Percentiles rank a stretch among this genome's conserved stretches.
Conservation (phyloP, 2,329 filamentous ascomycete species). For the Diaporthe helianthi region DNA sequence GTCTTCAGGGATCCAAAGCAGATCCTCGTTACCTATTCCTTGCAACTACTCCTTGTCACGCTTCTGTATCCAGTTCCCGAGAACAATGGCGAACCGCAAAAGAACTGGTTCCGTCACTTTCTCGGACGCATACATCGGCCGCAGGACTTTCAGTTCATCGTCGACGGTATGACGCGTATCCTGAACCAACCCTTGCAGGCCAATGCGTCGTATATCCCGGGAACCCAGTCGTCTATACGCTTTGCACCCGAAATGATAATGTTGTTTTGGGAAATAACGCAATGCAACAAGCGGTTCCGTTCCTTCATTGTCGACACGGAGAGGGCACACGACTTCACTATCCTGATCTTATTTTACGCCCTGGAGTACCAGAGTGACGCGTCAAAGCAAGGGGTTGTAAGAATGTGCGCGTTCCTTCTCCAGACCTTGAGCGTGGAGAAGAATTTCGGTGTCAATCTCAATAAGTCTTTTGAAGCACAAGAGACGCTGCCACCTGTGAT, state of each 20-base stretch:
- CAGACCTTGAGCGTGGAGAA: slow-evolving; percentile 94
- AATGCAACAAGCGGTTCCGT: slow-evolving; percentile 97
- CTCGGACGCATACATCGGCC: slow-evolving; percentile 88
- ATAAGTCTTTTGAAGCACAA: slow-evolving; percentile 86
- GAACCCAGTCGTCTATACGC: slow-evolving; percentile 78
- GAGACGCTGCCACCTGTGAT: slow-evolving; percentile 85
- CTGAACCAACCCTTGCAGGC: slow-evolving; percentile 92
- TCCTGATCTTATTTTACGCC: slow-evolving; percentile 90
- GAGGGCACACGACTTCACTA: slow-evolving; percentile 88
- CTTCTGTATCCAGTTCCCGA: slow-evolving; percentile 90
- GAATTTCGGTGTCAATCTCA: slow-evolving; percentile 88
- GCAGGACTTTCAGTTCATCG: slow-evolving; percentile 97
- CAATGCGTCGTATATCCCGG: slow-evolving; percentile 86
- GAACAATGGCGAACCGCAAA: slow-evolving; percentile 69
- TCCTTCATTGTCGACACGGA: slow-evolving; percentile 98
- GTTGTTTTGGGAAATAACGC: slow-evolving; percentile 95
- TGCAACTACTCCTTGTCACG: slow-evolving; percentile 87
- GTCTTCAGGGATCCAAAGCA: slow-evolving; percentile 92
- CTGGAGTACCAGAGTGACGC: slow-evolving; percentile 86
- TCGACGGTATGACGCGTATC: slow-evolving; percentile 91
- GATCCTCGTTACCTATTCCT: slow-evolving; percentile 86
- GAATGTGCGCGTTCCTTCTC: slow-evolving; percentile 97
- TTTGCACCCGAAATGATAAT: slow-evolving; percentile 96
- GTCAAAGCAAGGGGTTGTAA: slow-evolving; percentile 87
- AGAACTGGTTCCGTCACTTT: slow-evolving; percentile 95